Evolutionary conservation across 2,329 filamentous ascomycete species (phyloP), one percentile per base, ranked within the genome.

Genomic region (Aspergillus sp.): DNA sequence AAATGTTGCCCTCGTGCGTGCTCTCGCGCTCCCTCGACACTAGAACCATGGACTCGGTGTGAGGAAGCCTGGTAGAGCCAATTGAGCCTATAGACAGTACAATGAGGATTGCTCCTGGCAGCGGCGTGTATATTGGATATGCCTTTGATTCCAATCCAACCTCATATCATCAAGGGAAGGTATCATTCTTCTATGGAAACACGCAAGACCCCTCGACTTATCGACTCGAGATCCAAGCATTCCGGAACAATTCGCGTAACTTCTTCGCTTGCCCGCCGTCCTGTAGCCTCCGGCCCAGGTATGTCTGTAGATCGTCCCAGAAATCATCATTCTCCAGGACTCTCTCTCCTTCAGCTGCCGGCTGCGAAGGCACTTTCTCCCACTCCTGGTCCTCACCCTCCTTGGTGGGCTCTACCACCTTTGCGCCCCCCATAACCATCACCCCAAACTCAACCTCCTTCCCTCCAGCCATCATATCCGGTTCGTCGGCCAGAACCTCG

Each of bases 281-380:
- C 59, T 81, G 78, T 48, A 94, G 62, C 55, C 85, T 74, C 65
- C 88, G 82, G 51, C 77, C 64, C 56, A 98, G 55, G 59, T 89
- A 96, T 0, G 74, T 82, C 52, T 78, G 77, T 42, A 98, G 60
- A 64, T 96, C 91, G 6, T 63, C 63, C 91, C 91, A 98, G 54
- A 98, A 98, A 34, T 72, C 78, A 5, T 80, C 74, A 8, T 75
- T 80, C 51, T 74, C 64, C 42, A 93, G 53, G 13, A 81, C 71
- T 16, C 74, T 72, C 33, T 61, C 62, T 20, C 72, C 73, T 3
- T 64, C 68, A 42, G 72, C 68, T 33, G 71, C 71, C 26, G 61
- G 51, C 40, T 58, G 53, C 24, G 40, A 47, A 35, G 41, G 50
- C 17, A 26, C 16, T 37, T 48, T 40, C 32, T 42, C 38, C 41